These are phyloP conservation scores for Plectosphaerella sp. DNA, from an alignment of 2,329 filamentous ascomycete genomes.

Conservation along the genomic window DNA sequence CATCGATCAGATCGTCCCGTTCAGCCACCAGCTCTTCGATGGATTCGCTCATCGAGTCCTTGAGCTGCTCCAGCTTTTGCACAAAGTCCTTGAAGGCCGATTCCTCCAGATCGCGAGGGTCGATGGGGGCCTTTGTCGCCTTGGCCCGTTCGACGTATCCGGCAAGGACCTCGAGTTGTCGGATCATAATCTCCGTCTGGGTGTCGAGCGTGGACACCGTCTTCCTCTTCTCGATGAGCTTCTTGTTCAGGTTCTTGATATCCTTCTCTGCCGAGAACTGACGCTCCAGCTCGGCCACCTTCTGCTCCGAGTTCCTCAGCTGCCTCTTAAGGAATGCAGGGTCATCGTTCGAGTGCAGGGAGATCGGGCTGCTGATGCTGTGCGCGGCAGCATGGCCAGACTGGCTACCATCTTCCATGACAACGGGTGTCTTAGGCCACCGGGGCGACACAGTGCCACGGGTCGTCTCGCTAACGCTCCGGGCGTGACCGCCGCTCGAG, in stretches of 20 bases:
- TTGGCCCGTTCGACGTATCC: constrained; percentile 86
- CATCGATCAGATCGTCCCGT: constrained; percentile 77
- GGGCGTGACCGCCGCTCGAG: constrained; percentile 43
- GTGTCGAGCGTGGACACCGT: constrained; percentile 93
- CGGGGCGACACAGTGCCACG: constrained; percentile 59
- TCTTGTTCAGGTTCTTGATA: constrained; percentile 75
- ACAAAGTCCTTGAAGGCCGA: constrained; percentile 90
- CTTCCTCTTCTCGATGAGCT: constrained; percentile 86
- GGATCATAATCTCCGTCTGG: constrained; percentile 91
- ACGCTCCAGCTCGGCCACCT: constrained; percentile 81
- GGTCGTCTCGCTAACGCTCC: constrained; percentile 66
- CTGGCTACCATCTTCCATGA: constrained; percentile 40
- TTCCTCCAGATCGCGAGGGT: constrained; percentile 79
- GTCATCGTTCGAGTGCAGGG: constrained; percentile 60
- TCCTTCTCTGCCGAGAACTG: constrained; percentile 65
- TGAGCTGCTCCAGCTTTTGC: constrained; percentile 62
- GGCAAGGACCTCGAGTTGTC: constrained; percentile 83
- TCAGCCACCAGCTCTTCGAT: constrained; percentile 63
- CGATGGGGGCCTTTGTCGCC: constrained; percentile 72
- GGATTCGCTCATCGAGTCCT: constrained; percentile 50
- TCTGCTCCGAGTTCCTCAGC: constrained; percentile 74
- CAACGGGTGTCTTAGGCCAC: constrained; percentile 64
- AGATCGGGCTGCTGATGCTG: constrained; percentile 70
- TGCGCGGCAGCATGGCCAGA: constrained; percentile 24
- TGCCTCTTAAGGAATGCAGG: constrained; percentile 67